A percentile compares a stretch with the other conserved stretches of the same genome.
phyloP scores from a whole-genome alignment of 495 filamentous ascomycete species.

The Podospora pseudoanserina region DNA sequence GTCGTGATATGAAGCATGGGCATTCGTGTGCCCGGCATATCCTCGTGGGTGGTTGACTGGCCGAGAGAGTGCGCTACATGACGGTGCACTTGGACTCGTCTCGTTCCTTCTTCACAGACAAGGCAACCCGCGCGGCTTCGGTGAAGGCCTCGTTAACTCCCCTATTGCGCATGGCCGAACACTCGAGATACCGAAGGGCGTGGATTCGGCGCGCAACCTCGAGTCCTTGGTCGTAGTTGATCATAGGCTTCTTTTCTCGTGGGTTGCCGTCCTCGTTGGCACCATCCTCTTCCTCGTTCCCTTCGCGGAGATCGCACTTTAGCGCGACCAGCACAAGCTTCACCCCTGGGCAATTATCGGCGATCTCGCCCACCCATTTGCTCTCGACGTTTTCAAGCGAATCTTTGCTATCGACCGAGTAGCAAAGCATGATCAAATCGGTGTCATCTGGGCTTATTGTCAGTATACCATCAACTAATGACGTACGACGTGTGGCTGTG shows the following conservation, averaged over 20 bases:
- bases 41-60: background rate
- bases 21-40: background rate
- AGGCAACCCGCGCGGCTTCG: slow-evolving; percentile 92
- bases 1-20: background rate
- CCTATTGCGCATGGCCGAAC: slow-evolving; percentile 94
- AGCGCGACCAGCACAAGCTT: slow-evolving; percentile 93
- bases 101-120: slow-evolving; percentile 73
- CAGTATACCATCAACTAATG: background rate
- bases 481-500: background rate
- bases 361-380: slow-evolving; percentile 97
- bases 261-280: slow-evolving; percentile 39
- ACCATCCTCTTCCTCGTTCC: slow-evolving; percentile 52
- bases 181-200: slow-evolving; percentile 92
- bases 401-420: slow-evolving; percentile 91
- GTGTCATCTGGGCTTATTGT: slow-evolving; percentile 61
- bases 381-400: slow-evolving; percentile 97
- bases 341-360: slow-evolving; percentile 92
- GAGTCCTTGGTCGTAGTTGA: slow-evolving; percentile 88
- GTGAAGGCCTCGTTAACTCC: slow-evolving; percentile 98
- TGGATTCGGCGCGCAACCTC: slow-evolving; percentile 88
- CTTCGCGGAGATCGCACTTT: slow-evolving; percentile 92
- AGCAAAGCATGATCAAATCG: slow-evolving; percentile 97
- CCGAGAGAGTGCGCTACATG: slow-evolving; percentile 39
- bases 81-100: slow-evolving; percentile 53
- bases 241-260: slow-evolving; percentile 66